Evolutionary conservation across 164 flowering plant genomes (phyloP).

Genomic region (grape (Vitis vinifera)): ASM3070453v1 NC_081816.1:23954001-23954500

Average conservation of each 20-base stretch:
- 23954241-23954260: not conserved
- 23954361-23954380: not conserved
- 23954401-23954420: not conserved
- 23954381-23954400: not conserved
- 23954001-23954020: not conserved
- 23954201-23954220: too few relatives aligned
- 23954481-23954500: too few relatives aligned
- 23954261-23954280: too few relatives aligned
- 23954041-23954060: conserved; percentile 12
- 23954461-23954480: too few relatives aligned
- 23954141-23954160: conserved; percentile 4
- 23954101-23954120: not conserved
- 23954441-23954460: too few relatives aligned
- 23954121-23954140: not conserved
- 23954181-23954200: not conserved
- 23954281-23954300: not conserved
- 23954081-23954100: not conserved
- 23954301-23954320: not conserved
- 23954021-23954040: conserved; percentile 1
- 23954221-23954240: not conserved
- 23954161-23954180: not conserved
- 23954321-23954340: not conserved
- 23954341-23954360: not conserved
- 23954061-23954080: conserved; percentile 8
- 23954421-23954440: too few relatives aligned